These are phyloP conservation scores for Pyrus pyrifolia DNA, from an alignment of 306 rosid species.

Conservation along the genomic window DNA sequence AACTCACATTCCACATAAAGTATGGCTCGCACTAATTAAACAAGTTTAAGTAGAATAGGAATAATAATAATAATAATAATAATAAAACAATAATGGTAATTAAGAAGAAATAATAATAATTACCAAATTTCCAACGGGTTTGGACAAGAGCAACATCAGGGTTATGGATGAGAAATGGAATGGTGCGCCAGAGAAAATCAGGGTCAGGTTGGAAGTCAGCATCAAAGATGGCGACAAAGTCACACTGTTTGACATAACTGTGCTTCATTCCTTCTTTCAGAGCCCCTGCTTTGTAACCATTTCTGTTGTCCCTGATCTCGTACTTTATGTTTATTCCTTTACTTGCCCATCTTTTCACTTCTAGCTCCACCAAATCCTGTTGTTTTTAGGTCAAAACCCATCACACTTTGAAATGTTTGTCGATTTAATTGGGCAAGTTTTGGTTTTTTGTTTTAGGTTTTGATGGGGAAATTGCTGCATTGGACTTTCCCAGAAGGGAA, in stretches of 20 bases:
- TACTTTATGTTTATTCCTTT: slow-evolving; percentile 84
- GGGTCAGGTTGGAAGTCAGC: slow-evolving; percentile 97
- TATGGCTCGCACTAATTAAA: not conserved
- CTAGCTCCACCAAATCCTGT: slow-evolving; percentile 66
- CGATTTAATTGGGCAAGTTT: not conserved
- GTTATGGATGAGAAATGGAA: slow-evolving; percentile 65
- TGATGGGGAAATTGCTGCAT: not conserved
- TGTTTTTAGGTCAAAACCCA: slow-evolving; percentile 5
- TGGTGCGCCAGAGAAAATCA: slow-evolving; percentile 59
- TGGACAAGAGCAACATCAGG: slow-evolving; percentile 70
- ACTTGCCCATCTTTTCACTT: slow-evolving; percentile 75
- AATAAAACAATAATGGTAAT: too few relatives aligned
- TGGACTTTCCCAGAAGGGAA: not conserved
- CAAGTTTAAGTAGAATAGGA: not conserved
- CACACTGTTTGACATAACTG: slow-evolving; percentile 69
- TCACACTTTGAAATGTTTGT: not conserved
- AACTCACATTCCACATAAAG: not conserved
- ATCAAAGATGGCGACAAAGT: slow-evolving; percentile 77
- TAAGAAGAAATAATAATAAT: not conserved
- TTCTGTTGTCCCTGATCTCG: slow-evolving; percentile 76
- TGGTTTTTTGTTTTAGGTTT: not conserved
- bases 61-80: too few relatives aligned
- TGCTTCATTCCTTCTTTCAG: slow-evolving; percentile 91
- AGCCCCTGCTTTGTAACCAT: slow-evolving; percentile 91
- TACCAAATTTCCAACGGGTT: slow-evolving; percentile 95